Conservation (phyloP, 495 filamentous ascomycete genomes). For the Penicillium fimorum region DNA sequence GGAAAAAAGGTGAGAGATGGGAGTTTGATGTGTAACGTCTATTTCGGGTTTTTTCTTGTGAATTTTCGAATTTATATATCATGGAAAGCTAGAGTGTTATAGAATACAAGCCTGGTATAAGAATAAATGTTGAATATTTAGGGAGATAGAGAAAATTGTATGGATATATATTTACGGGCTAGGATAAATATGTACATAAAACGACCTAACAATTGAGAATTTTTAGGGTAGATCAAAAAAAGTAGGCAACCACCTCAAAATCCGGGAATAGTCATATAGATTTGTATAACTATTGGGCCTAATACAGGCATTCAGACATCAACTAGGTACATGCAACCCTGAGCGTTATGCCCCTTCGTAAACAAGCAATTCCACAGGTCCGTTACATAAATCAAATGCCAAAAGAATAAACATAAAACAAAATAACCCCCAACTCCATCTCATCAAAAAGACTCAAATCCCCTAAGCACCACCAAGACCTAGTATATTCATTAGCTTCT, state of each 20-base stretch:
- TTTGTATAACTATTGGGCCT: no score
- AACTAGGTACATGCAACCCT: no score
- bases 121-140: not conserved
- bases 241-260: no score
- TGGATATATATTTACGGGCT: not conserved
- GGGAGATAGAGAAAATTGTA: no score
- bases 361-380: no score
- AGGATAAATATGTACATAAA: not conserved
- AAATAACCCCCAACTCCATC: not conserved
- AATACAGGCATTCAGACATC: no score
- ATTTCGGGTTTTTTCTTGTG: not conserved
- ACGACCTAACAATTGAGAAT: no score
- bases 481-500: conserved; percentile 1
- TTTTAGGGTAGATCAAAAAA: no score
- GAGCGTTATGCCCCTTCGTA: no score
- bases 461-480: conserved; percentile 21
- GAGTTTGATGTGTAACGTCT: not conserved
- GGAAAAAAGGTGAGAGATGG: no score
- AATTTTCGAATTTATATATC: not conserved
- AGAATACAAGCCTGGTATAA: not conserved
- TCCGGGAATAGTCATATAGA: no score
- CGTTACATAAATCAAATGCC: not conserved
- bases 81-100: not conserved
- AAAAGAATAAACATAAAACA: not conserved
- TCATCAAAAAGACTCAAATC: not conserved